Evolutionary conservation across 1,139 yeast genomes (phyloP).

Genomic region (Kodamaea suecica): DNA sequence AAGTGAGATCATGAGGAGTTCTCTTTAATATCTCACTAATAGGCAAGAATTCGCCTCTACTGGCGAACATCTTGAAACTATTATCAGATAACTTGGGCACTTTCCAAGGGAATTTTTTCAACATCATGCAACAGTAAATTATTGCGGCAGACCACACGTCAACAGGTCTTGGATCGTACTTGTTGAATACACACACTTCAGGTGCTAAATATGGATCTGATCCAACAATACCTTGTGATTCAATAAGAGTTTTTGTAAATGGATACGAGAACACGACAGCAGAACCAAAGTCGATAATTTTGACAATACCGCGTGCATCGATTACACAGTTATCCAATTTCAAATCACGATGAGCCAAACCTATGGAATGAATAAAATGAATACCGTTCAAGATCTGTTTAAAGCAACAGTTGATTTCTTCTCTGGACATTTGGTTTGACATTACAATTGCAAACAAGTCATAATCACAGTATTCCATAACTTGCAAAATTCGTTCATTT

Average conservation of each 20-base stretch:
- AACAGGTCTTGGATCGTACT: constrained; percentile 88
- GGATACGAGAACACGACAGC: constrained; percentile 94
- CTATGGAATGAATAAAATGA: constrained; percentile 79
- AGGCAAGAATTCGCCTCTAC: constrained; percentile 45
- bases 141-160: constrained; percentile 96
- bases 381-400: constrained; percentile 83
- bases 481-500: constrained; percentile 81
- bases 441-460: constrained; percentile 93
- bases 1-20: constrained; percentile 28
- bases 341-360: constrained; percentile 88
- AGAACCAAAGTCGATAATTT: constrained; percentile 89
- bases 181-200: constrained; percentile 79
- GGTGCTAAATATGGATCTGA: constrained; percentile 95
- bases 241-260: constrained; percentile 73
- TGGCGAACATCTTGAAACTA: constrained; percentile 67
- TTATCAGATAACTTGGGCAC: constrained; percentile 86
- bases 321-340: constrained; percentile 93
- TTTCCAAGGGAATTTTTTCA: constrained; percentile 95
- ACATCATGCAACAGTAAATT: constrained; percentile 90
- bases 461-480: constrained; percentile 92
- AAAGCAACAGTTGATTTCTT: constrained; percentile 86
- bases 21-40: constrained; percentile 40
- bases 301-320: constrained; percentile 78
- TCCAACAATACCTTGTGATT: constrained; percentile 89
- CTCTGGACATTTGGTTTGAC: constrained; percentile 87